phyloP scores from a whole-genome alignment of 1,284 basidiomycete species.

The Trametes polyzona region DNA sequence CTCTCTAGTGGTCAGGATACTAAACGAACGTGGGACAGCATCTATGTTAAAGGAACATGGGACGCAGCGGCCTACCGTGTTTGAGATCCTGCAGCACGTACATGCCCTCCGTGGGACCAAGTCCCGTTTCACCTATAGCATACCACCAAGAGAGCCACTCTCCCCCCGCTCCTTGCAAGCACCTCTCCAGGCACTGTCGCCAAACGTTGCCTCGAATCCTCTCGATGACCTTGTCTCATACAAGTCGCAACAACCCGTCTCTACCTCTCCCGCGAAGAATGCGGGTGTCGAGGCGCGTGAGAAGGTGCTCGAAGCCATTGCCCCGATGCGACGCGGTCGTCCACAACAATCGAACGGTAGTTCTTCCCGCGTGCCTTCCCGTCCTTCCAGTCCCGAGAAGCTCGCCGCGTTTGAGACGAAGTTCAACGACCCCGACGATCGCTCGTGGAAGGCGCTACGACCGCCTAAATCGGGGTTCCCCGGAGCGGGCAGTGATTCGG shows the following conservation, averaged over 20 bases:
- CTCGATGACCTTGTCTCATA: conserved; percentile 49
- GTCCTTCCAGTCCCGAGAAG: conserved; percentile 46
- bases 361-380: conserved; percentile 37
- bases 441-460: conserved; percentile 53
- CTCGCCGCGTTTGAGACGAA: conserved; percentile 41
- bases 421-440: conserved; percentile 54
- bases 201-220: conserved; percentile 38
- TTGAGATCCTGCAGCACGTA: conserved; percentile 77
- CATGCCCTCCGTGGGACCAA: conserved; percentile 85
- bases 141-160: conserved; percentile 52
- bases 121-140: conserved; percentile 73
- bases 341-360: conserved; percentile 43
- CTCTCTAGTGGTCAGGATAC: conserved; percentile 9
- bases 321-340: conserved; percentile 77
- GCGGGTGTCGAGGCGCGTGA: conserved; percentile 70
- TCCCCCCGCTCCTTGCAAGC: conserved; percentile 30
- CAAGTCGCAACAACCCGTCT: conserved; percentile 34
- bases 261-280: conserved; percentile 40
- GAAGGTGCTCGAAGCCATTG: conserved; percentile 74
- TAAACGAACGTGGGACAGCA: conserved; percentile 43
- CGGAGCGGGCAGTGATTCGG: conserved; percentile 34
- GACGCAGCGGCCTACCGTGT: conserved; percentile 78
- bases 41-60: conserved; percentile 92
- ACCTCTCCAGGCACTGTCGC: conserved; percentile 33
- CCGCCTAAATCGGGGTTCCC: conserved; percentile 41